Evolutionary conservation across 164 flowering plant species (phyloP).

Genomic region (Dillenia turbinata): DNA sequence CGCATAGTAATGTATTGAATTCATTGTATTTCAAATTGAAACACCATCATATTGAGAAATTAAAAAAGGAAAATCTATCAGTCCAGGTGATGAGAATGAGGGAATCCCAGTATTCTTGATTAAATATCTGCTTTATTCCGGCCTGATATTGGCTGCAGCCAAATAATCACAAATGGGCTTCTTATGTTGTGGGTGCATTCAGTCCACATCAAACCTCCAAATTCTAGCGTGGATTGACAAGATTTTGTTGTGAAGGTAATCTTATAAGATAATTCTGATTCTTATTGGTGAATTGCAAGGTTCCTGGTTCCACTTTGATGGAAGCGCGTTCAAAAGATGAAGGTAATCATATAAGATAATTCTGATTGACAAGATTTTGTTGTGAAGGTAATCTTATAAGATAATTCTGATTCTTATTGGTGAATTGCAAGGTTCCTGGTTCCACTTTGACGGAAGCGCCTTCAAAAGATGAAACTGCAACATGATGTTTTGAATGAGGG

Average conservation of each 20-base stretch:
- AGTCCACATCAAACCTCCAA: slow-evolving; percentile 41
- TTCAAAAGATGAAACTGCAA: slow-evolving; percentile 24
- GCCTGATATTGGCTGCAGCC: slow-evolving; percentile 28
- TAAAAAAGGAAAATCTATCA: too few relatives aligned
- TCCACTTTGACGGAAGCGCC: slow-evolving; percentile 31
- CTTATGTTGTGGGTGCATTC: slow-evolving; percentile 37
- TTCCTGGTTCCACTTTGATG: slow-evolving; percentile 31
- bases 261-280: slow-evolving; percentile 32
- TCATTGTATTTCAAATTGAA: too few relatives aligned
- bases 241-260: slow-evolving; percentile 28
- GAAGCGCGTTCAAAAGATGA: too few relatives aligned
- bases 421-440: slow-evolving; percentile 34
- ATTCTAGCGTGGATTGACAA: slow-evolving; percentile 23
- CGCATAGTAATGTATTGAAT: too few relatives aligned
- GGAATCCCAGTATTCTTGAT: too few relatives aligned
- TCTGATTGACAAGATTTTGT: slow-evolving; percentile 19
- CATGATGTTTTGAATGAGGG: slow-evolving; percentile 36
- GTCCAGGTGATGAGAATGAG: too few relatives aligned
- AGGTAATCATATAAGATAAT: too few relatives aligned
- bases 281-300: slow-evolving; percentile 30
- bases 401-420: slow-evolving; percentile 27
- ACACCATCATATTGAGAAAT: too few relatives aligned
- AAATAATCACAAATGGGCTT: slow-evolving; percentile 39
- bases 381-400: slow-evolving; percentile 33
- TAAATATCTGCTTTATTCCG: too few relatives aligned